Evolutionary conservation across 2,329 filamentous ascomycete genomes (phyloP).

Genomic region (Sclerotiophoma versabilis): DNA sequence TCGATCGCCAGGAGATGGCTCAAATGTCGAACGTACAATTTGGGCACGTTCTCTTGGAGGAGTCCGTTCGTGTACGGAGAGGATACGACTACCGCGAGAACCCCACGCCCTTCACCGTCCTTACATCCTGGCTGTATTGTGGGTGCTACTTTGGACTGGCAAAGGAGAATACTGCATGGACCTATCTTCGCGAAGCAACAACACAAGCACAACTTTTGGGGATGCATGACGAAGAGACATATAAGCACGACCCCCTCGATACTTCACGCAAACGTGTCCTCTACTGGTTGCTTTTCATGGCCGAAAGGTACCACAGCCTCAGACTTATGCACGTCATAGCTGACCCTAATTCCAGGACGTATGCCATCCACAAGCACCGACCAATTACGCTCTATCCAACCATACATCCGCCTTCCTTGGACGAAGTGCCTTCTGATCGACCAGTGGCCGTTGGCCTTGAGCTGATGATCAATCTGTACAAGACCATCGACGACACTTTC

Average conservation of each 20-base stretch:
- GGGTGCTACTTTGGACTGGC: conserved; percentile 69
- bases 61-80: conserved; percentile 64
- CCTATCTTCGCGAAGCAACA: conserved; percentile 67
- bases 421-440: conserved; percentile 61
- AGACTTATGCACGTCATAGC: background rate
- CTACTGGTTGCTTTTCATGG: conserved; percentile 70
- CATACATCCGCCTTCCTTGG: conserved; percentile 59
- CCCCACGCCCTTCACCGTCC: conserved; percentile 62
- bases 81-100: conserved; percentile 66
- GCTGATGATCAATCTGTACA: conserved; percentile 67
- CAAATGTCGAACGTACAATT: conserved; percentile 54
- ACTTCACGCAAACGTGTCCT: conserved; percentile 62
- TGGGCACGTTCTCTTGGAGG: conserved; percentile 65
- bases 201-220: conserved; percentile 66
- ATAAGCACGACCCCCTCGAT: conserved; percentile 60
- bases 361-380: conserved; percentile 69
- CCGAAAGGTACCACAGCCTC: conserved; percentile 58
- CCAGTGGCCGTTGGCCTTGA: conserved; percentile 66
- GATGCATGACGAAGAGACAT: conserved; percentile 65
- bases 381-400: conserved; percentile 68
- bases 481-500: conserved; percentile 69
- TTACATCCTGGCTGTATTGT: conserved; percentile 68
- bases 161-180: conserved; percentile 68
- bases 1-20: conserved; percentile 55
- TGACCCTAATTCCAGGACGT: conserved; percentile 57